Evolutionary conservation across 495 filamentous ascomycete species (phyloP).

Genomic region (Mytilinidion resinicola): DNA sequence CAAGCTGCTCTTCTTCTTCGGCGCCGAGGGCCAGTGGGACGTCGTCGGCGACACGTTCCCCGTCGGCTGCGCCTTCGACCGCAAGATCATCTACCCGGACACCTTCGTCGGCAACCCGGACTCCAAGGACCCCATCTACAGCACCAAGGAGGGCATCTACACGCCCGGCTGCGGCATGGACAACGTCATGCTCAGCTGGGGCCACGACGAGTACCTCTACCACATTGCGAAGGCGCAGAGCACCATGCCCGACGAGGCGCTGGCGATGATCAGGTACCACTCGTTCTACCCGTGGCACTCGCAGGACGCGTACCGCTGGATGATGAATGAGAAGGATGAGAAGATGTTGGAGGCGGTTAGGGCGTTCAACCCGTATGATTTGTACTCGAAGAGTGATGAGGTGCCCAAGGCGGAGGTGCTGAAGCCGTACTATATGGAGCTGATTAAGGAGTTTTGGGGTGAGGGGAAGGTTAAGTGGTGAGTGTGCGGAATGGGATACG

Average conservation of each 20-base stretch:
- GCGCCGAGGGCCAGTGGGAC: slow-evolving; percentile 81
- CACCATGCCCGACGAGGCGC: slow-evolving; percentile 66
- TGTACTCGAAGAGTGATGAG: slow-evolving; percentile 88
- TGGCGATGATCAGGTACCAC: slow-evolving; percentile 88
- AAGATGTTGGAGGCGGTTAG: slow-evolving; percentile 71
- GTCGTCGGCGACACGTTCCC: slow-evolving; percentile 90
- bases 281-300: slow-evolving; percentile 88
- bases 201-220: slow-evolving; percentile 89
- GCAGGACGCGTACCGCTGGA: slow-evolving; percentile 65
- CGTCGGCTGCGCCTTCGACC: slow-evolving; percentile 76
- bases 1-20: slow-evolving; percentile 81
- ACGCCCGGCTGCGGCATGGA: slow-evolving; percentile 67
- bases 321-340: slow-evolving; percentile 77
- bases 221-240: slow-evolving; percentile 74
- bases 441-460: slow-evolving; percentile 83
- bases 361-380: slow-evolving; percentile 85
- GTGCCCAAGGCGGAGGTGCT: slow-evolving; percentile 66
- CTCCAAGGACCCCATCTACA: slow-evolving; percentile 56
- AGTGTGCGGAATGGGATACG: not conserved
- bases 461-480: slow-evolving; percentile 66
- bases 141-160: slow-evolving; percentile 72
- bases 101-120: slow-evolving; percentile 71
- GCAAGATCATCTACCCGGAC: slow-evolving; percentile 69
- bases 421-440: slow-evolving; percentile 74
- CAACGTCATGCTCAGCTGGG: slow-evolving; percentile 84